phyloP scores from a whole-genome alignment of 2,329 filamentous ascomycete genomes.

The Periconia digitata region DNA sequence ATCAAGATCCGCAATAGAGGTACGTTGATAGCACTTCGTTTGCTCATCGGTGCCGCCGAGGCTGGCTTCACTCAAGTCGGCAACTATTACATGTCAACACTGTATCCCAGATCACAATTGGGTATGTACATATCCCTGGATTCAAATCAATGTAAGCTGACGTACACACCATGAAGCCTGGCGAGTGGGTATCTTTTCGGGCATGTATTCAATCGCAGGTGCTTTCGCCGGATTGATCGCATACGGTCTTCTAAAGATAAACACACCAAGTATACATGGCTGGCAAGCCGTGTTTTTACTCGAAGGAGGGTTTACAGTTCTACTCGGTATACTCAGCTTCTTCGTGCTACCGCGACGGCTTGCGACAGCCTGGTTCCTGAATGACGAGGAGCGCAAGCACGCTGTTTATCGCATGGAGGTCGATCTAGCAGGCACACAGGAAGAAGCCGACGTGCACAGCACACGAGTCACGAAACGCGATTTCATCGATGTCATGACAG shows the following conservation, averaged over 20 bases:
- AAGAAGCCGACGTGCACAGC: background rate
- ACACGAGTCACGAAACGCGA: constrained; percentile 4
- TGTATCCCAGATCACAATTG: constrained; percentile 12
- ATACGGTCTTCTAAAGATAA: constrained; percentile 10
- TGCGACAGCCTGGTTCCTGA: constrained; percentile 6
- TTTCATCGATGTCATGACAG: constrained; percentile 8
- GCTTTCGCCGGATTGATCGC: constrained; percentile 15
- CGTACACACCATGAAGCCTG: too few relatives aligned
- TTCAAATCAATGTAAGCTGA: too few relatives aligned
- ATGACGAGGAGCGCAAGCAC: background rate
- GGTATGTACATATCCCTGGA: background rate
- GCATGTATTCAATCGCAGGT: constrained; percentile 13
- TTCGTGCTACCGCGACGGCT: background rate
- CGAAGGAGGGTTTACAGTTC: constrained; percentile 8
- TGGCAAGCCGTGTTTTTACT: constrained; percentile 14
- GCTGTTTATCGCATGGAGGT: constrained; percentile 10
- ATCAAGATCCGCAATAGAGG: constrained; percentile 2
- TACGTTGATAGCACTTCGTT: constrained; percentile 11
- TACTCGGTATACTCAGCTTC: constrained; percentile 4
- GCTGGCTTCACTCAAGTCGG: constrained; percentile 8
- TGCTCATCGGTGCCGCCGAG: constrained; percentile 12
- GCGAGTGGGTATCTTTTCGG: constrained; percentile 9
- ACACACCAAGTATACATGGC: constrained; percentile 2
- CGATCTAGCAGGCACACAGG: constrained; percentile 2
- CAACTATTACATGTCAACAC: constrained; percentile 11